Evolutionary conservation across 1,284 basidiomycete genomes (phyloP).

Genomic region (Cerioporus squamosus): DNA sequence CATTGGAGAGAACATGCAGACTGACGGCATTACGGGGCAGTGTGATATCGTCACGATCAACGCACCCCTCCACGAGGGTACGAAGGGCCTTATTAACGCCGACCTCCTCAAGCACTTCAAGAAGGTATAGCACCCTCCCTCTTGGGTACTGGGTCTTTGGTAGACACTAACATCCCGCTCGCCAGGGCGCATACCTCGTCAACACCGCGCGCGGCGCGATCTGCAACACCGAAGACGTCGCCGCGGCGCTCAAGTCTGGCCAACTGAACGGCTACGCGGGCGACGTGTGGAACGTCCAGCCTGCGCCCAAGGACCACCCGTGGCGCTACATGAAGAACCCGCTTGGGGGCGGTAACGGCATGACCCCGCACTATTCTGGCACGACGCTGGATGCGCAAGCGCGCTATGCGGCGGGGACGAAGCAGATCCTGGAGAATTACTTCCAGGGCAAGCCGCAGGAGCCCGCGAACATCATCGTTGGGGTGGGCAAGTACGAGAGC

Average conservation of each 20-base stretch:
- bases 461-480: slow-evolving; percentile 83
- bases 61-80: slow-evolving; percentile 90
- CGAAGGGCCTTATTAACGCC: slow-evolving; percentile 78
- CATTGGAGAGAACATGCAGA: not conserved
- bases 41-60: slow-evolving; percentile 90
- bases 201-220: slow-evolving; percentile 96
- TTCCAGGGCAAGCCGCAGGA: slow-evolving; percentile 71
- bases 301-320: slow-evolving; percentile 84
- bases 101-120: slow-evolving; percentile 91
- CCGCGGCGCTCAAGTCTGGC: slow-evolving; percentile 78
- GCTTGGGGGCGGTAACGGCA: slow-evolving; percentile 80
- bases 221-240: slow-evolving; percentile 82
- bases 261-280: slow-evolving; percentile 76
- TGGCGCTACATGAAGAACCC: slow-evolving; percentile 87
- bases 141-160: not conserved
- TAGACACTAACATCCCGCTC: not conserved
- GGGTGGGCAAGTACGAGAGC: slow-evolving; percentile 64
- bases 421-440: slow-evolving; percentile 84
- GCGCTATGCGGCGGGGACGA: slow-evolving; percentile 85
- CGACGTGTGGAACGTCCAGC: slow-evolving; percentile 82
- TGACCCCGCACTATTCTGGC: slow-evolving; percentile 88
- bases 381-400: slow-evolving; percentile 92
- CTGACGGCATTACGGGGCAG: slow-evolving; percentile 36
- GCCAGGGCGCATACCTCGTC: slow-evolving; percentile 76
- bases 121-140: slow-evolving; percentile 45